Percentiles rank a stretch among this genome's conserved stretches.
These are phyloP conservation scores for Lachnellula hyalina DNA, from an alignment of 2,329 filamentous ascomycete genomes.

Conservation along the genomic window DNA sequence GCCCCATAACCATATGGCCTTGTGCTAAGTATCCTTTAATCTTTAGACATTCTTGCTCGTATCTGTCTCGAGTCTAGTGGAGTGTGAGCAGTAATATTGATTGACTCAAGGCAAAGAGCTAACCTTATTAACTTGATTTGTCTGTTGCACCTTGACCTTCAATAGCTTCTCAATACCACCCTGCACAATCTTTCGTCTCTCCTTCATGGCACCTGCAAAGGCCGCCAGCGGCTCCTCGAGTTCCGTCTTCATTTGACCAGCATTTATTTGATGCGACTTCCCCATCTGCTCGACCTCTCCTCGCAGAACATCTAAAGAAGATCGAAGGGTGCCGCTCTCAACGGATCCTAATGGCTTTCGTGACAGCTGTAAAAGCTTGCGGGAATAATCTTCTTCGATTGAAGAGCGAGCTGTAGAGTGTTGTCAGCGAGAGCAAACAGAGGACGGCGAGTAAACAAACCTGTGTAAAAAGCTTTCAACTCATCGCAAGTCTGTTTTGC, in stretches of 20 bases:
- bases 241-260: constrained; percentile 91
- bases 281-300: constrained; percentile 89
- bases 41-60: constrained; percentile 95
- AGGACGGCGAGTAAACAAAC: constrained; percentile 41
- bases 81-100: not conserved
- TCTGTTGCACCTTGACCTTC: constrained; percentile 91
- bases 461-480: constrained; percentile 81
- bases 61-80: constrained; percentile 74
- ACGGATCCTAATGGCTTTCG: constrained; percentile 85
- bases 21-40: constrained; percentile 98
- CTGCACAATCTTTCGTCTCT: constrained; percentile 93
- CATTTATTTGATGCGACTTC: constrained; percentile 87
- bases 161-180: constrained; percentile 88
- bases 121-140: constrained; percentile 85
- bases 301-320: constrained; percentile 80
- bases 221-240: constrained; percentile 88
- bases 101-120: constrained; percentile 18
- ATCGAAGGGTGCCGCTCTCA: constrained; percentile 76
- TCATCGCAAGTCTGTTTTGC: constrained; percentile 95
- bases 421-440: constrained; percentile 1
- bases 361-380: constrained; percentile 79
- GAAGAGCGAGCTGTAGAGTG: constrained; percentile 65
- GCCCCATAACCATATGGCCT: constrained; percentile 99
- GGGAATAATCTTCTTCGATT: constrained; percentile 94
- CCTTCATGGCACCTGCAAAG: constrained; percentile 93